phyloP scores from a whole-genome alignment of 208 protist genomes.

The Leishmania arabica region DNA sequence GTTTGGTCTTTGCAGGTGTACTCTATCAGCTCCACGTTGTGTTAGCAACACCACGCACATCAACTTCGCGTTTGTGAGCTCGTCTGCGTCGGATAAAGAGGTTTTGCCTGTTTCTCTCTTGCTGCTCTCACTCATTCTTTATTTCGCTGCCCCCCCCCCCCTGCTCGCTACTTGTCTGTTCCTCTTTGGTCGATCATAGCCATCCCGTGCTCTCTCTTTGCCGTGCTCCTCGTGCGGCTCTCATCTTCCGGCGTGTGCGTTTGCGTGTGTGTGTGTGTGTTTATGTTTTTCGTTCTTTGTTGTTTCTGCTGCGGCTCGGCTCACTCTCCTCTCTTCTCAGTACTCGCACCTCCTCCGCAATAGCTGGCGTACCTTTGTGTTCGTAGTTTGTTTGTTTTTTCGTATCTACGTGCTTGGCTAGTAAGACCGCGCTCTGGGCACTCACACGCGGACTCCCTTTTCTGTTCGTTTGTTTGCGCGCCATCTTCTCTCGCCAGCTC shows the following conservation, averaged over 20 bases:
- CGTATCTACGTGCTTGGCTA: neutral
- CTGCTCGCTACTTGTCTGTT: neutral
- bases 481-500: neutral
- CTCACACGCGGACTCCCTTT: neutral
- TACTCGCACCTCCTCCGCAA: neutral
- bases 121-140: neutral
- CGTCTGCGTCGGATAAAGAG: neutral
- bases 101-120: conserved; percentile 1
- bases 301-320: conserved; percentile 4
- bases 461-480: neutral
- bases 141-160: neutral
- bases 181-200: conserved; percentile 5
- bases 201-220: neutral
- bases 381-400: neutral
- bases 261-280: neutral
- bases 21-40: neutral
- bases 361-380: neutral
- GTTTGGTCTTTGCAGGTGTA: neutral
- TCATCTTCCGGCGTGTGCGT: neutral
- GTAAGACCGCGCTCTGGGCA: neutral
- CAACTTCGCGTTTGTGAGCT: neutral
- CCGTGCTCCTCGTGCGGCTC: neutral
- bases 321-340: neutral
- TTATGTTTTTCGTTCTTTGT: neutral
- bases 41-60: neutral